Base-by-base conservation (phyloP, 2,329 filamentous ascomycete genomes). In the Nectriaceae sp. region DNA sequence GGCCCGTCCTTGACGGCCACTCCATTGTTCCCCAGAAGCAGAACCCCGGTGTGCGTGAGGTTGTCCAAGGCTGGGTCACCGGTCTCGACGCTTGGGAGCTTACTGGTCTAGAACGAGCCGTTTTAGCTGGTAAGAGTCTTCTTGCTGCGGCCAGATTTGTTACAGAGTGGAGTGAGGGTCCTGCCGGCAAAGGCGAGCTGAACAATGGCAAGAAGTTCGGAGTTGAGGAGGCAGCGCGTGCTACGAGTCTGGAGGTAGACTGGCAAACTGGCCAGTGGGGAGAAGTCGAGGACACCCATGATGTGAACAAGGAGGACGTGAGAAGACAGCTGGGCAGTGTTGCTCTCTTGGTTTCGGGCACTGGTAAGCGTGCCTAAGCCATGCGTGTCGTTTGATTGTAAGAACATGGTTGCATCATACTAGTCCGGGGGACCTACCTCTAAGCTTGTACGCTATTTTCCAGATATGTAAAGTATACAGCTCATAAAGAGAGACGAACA, bases 241-340 rank as follows among this genome's bases (percentile, higher is more conserved):
- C 88, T 13, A 85, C 87, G 5, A 96, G 82, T 61, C 68, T 95
- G 36, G 94, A 99, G 75, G 90, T 96, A 15, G 79, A 83, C 55
- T 97, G 90, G 87, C 94, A 99, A 79, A 95, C 87, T 1, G 75
- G 81, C 21, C 85, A 88, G 70, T 97, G 94, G 93, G 94, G 94
- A 8, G 92, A 96, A 75, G 94, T 99, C 1, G 94, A 99, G 69
- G 92, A 99, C 70, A 96, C 92, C 21, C 94, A 99, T 71, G 94
- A 99, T 75, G 94, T 99, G 1, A 88, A 96, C 62, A 89, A 86
- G 69, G 93, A 96, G 70, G 94, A 99, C 70, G 60, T 97, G 56
- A 82, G 84, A 65, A 80, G 93, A 62, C 94, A 97, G 73, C 73
- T 97, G 50, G 94, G 93, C 13, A 95, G 90, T 66, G 89, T 90